phyloP scores from a whole-genome alignment of 257 asterid genomes.

The Ophiorrhiza pumila region DNA sequence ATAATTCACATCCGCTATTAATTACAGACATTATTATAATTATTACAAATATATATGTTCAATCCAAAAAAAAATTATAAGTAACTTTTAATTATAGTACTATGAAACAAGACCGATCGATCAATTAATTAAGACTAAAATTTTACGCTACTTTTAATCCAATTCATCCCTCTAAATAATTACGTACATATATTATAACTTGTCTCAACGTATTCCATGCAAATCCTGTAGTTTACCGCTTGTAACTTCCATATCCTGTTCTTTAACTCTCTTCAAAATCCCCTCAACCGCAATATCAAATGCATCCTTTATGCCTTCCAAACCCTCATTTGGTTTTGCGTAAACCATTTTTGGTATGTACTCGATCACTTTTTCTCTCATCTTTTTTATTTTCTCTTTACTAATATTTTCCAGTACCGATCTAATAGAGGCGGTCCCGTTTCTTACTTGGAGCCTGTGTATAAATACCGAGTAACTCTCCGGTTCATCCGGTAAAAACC shows the following conservation, averaged over 20 bases:
- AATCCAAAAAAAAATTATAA: too few relatives aligned
- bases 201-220: too few relatives aligned
- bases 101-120: too few relatives aligned
- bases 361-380: slow-evolving; percentile 68
- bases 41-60: too few relatives aligned
- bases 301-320: slow-evolving; percentile 66
- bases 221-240: too few relatives aligned
- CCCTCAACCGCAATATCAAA: slow-evolving; percentile 82
- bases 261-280: slow-evolving; percentile 46
- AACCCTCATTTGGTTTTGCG: slow-evolving; percentile 41
- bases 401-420: slow-evolving; percentile 40
- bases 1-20: too few relatives aligned
- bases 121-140: too few relatives aligned
- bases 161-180: too few relatives aligned
- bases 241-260: slow-evolving; percentile 39
- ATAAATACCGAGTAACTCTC: slow-evolving; percentile 72
- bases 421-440: slow-evolving; percentile 50
- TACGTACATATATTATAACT: too few relatives aligned
- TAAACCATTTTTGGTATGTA: slow-evolving; percentile 54
- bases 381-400: slow-evolving; percentile 37
- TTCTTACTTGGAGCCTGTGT: slow-evolving; percentile 56
- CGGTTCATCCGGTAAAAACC: slow-evolving; percentile 70
- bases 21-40: too few relatives aligned
- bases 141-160: too few relatives aligned
- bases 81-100: too few relatives aligned